phyloP scores from a whole-genome alignment of 768 basidiomycete genomes.

The Kwoniella europaea region DNA sequence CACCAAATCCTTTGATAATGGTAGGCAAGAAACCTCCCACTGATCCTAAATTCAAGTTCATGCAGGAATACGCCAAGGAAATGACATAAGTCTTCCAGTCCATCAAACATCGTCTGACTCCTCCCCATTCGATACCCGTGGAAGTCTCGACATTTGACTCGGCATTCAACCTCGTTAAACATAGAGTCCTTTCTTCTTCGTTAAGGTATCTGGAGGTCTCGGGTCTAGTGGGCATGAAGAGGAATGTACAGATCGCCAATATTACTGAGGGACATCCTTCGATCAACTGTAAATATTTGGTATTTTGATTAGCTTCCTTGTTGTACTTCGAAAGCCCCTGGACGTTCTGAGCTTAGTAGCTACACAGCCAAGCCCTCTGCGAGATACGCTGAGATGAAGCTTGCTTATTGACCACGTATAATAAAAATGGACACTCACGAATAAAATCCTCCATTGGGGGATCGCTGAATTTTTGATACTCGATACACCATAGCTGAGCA shows the following conservation, averaged over 20 bases:
- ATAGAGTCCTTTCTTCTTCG: conserved; percentile 58
- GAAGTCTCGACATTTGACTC: conserved; percentile 41
- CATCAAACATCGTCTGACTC: conserved; percentile 54
- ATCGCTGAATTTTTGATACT: conserved; percentile 47
- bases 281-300: conserved; percentile 45
- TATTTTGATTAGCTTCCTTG: neutral
- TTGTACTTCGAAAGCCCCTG: too few species aligned
- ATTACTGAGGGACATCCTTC: conserved; percentile 58
- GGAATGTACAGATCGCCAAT: conserved; percentile 58
- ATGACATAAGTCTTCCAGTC: conserved; percentile 59
- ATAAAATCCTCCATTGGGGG: conserved; percentile 57
- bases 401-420: too few species aligned
- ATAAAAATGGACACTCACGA: conserved; percentile 30
- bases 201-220: conserved; percentile 56
- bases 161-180: conserved; percentile 56
- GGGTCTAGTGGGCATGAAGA: conserved; percentile 60
- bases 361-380: too few species aligned
- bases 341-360: too few species aligned
- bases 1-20: conserved; percentile 57
- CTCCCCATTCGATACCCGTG: conserved; percentile 56
- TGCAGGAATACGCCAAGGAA: conserved; percentile 40
- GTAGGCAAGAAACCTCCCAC: conserved; percentile 58
- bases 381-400: too few species aligned
- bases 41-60: conserved; percentile 36
- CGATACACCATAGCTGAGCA: conserved; percentile 48